Conservation (phyloP, 2,329 filamentous ascomycete species). For the Elsinoe ampelina region DNA sequence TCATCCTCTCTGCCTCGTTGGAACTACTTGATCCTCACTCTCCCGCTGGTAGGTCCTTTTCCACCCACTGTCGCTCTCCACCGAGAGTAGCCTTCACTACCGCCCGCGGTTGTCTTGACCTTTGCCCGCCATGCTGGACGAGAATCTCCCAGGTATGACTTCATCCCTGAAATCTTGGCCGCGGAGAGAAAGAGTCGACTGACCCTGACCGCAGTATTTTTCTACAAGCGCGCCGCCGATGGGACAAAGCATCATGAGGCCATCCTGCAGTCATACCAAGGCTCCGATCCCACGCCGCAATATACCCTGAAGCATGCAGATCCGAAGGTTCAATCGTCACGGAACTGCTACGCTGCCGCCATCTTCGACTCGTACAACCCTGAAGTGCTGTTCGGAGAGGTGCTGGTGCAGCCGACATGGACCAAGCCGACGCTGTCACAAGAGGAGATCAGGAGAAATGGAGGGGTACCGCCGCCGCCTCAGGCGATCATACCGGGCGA, state of each 20-base stretch:
- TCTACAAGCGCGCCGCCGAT: slow-evolving; percentile 46
- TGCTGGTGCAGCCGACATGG: slow-evolving; percentile 77
- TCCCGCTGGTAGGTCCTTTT: neutral
- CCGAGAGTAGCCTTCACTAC: neutral
- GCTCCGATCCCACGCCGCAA: slow-evolving; percentile 66
- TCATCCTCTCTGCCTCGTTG: neutral
- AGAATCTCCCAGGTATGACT: slow-evolving; percentile 60
- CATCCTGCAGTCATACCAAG: slow-evolving; percentile 57
- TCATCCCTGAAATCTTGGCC: slow-evolving; percentile 34
- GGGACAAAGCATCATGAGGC: slow-evolving; percentile 44
- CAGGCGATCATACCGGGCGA: slow-evolving; percentile 65
- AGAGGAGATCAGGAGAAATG: slow-evolving; percentile 65
- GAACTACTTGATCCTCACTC: neutral
- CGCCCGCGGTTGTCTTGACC: neutral
- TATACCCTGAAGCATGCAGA: slow-evolving; percentile 74
- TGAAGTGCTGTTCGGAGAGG: slow-evolving; percentile 78
- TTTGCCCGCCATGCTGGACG: slow-evolving; percentile 64
- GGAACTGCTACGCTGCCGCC: slow-evolving; percentile 78
- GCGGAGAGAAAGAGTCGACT: slow-evolving; percentile 1
- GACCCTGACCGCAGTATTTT: slow-evolving; percentile 38
- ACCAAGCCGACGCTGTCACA: slow-evolving; percentile 70
- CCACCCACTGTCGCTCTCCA: neutral
- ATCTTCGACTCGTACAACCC: slow-evolving; percentile 73
- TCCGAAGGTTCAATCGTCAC: slow-evolving; percentile 52
- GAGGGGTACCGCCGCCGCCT: slow-evolving; percentile 54